Evolutionary conservation across 768 basidiomycete species (phyloP).

Genomic region (Amanita exitialis): DNA sequence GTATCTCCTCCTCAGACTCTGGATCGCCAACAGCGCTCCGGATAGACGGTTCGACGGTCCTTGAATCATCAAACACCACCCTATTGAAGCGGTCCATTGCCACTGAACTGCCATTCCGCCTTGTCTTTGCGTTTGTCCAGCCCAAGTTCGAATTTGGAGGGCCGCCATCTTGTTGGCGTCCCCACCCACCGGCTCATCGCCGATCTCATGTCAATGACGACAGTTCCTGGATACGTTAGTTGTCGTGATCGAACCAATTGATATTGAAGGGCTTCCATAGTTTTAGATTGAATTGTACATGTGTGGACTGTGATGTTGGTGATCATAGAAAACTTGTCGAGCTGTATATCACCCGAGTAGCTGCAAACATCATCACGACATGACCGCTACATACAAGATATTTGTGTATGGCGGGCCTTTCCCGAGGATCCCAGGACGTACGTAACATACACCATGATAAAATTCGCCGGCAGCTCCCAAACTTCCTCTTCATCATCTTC

Average conservation of each 20-base stretch:
- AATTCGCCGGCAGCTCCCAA: conserved; percentile 50
- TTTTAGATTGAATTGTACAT: too few relatives aligned
- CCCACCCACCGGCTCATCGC: background rate
- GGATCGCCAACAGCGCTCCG: background rate
- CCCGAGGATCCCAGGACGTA: conserved; percentile 53
- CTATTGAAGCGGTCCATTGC: background rate
- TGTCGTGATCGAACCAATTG: background rate
- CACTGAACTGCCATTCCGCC: background rate
- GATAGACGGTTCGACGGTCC: background rate
- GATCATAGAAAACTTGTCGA: conserved; percentile 77
- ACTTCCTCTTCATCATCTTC: conserved; percentile 21
- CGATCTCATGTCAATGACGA: background rate
- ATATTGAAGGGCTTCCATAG: conserved; percentile 23
- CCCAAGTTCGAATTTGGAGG: background rate
- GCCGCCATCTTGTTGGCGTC: background rate
- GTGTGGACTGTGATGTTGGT: conserved; percentile 44
- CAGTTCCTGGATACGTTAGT: too few relatives aligned
- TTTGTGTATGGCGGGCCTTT: conserved; percentile 57
- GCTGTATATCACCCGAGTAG: conserved; percentile 25
- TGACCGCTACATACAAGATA: conserved; percentile 41
- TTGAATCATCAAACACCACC: background rate
- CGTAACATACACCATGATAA: conserved; percentile 68
- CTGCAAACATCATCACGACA: conserved; percentile 3
- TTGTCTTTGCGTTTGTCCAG: background rate
- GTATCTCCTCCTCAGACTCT: conserved; percentile 7